Evolutionary conservation across 495 filamentous ascomycete species (phyloP), one percentile per base, ranked within the genome.

Genomic region (Astrothelium macrocarpum): DNA sequence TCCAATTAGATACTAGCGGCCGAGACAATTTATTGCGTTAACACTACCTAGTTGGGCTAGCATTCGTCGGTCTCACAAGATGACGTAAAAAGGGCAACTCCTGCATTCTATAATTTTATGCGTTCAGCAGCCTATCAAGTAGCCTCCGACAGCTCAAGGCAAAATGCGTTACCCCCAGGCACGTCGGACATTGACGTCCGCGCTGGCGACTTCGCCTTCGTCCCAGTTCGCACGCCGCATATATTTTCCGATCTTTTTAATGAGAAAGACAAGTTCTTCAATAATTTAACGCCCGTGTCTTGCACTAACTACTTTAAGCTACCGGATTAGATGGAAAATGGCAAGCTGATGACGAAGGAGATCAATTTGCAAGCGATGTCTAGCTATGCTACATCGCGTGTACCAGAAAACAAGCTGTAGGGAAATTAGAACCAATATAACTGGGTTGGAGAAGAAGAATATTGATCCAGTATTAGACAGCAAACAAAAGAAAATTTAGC

Each of bases 201-300:
- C 46, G 71, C 68, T 25, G 81, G 81, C 4, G 79, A 84, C 64
- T 75, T 78, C 59, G 78, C 82, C 67, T 75, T 77, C 1, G 78
- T 85, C 11, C 78, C 79, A 12, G 75, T 77, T 23, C 70, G 79
- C 10, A 78, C 78, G 42, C 74, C 81, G 29, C 79, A 82, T 64
- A 81, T 78, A 16, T 82, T 83, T 70, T 78, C 73, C 61, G 82
- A 84, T 61, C 77, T 78, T 28, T 78, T 75, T 25, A 77, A 81
- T 26, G 81, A 80, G 63, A 79, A 80, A 60, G 76, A 77, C 32
- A 76, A 75, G 71, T 80, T 83, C 68, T 80, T 81, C 68, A 84
- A 81, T 72, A 84, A 78, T 2, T 79, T 76, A 58, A 83, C 80
- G 63, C 82, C 80, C 25, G 74, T 74, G 43, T 79, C 76, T 68